These are phyloP conservation scores for Neonectria hederae DNA, from an alignment of 2,329 filamentous ascomycete species.

Conservation along the genomic window DNA sequence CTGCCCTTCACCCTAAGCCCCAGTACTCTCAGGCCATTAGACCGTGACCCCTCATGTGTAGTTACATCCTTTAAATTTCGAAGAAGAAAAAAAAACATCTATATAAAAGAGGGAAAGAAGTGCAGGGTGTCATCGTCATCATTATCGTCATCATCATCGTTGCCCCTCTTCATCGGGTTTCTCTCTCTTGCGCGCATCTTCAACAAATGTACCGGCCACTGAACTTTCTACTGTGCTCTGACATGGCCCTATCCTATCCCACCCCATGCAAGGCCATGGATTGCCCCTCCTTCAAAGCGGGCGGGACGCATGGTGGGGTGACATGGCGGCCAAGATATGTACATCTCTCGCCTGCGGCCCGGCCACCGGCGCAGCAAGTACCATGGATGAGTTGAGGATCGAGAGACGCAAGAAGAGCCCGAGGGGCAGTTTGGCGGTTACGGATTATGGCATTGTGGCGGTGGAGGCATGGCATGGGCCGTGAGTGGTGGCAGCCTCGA, in stretches of 20 bases:
- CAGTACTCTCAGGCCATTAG: neutral
- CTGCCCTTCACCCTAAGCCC: conserved; percentile 20
- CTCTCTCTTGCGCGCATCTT: neutral
- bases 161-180: neutral
- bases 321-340: neutral
- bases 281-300: conserved; percentile 24
- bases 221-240: neutral
- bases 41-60: neutral
- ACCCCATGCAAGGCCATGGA: conserved; percentile 17
- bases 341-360: neutral
- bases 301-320: conserved; percentile 22
- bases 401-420: neutral
- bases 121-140: neutral
- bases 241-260: conserved; percentile 5
- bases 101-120: no score
- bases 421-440: neutral
- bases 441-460: neutral
- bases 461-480: neutral
- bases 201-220: neutral
- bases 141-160: neutral
- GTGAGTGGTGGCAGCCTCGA: neutral
- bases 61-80: no score
- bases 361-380: conserved; percentile 15
- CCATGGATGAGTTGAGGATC: neutral
- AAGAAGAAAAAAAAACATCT: no score